A percentile compares a stretch with the other conserved stretches of the same genome.
These are phyloP conservation scores for Xanthoceras sorbifolium DNA, from an alignment of 345 rosid genomes.

Conservation along the genomic window DNA sequence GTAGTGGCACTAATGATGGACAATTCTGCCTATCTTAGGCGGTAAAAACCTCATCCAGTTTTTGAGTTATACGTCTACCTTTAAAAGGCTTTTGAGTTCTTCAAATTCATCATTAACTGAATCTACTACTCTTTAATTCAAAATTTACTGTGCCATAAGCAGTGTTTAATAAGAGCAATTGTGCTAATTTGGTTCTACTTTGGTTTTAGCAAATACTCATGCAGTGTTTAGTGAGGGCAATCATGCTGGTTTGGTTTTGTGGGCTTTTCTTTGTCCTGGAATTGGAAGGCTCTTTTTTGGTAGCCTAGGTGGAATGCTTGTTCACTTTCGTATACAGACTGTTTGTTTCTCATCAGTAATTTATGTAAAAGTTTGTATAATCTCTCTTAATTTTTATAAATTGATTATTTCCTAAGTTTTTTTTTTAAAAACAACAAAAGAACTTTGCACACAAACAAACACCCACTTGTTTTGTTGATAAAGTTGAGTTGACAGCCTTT, in stretches of 20 bases:
- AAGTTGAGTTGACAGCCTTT: background rate
- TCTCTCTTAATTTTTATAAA: background rate
- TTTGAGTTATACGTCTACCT: background rate
- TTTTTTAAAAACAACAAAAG: too few species aligned
- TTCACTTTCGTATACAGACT: too few species aligned
- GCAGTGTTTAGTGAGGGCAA: background rate
- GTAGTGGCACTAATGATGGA: background rate
- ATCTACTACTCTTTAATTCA: background rate
- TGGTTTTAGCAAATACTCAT: background rate
- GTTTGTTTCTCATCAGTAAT: background rate
- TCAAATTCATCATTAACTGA: background rate
- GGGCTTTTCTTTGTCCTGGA: background rate
- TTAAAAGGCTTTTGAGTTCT: background rate
- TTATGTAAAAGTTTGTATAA: background rate
- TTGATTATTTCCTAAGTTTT: background rate
- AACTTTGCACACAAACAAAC: too few species aligned
- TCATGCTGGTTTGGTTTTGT: background rate
- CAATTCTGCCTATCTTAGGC: background rate
- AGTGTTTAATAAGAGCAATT: background rate
- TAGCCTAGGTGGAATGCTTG: background rate
- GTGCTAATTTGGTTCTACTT: background rate
- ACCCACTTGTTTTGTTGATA: background rate
- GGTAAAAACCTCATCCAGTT: background rate
- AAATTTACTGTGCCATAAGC: background rate
- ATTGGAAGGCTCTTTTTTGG: background rate